These are phyloP conservation scores for Podosphaera fusca DNA, from an alignment of 2,329 filamentous ascomycete genomes.

Conservation along the genomic window DNA sequence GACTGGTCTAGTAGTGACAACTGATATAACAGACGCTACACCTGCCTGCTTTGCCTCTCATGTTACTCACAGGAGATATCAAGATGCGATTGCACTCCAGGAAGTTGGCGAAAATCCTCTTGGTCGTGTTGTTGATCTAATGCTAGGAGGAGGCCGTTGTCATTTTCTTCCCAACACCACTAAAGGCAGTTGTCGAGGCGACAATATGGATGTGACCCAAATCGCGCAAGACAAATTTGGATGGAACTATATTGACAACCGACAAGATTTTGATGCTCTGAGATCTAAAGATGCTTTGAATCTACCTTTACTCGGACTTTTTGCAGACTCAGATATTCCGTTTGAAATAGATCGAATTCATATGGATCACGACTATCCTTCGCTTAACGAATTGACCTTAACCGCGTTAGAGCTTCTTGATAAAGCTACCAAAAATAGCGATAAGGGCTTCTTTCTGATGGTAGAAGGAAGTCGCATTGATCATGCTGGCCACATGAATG, in stretches of 20 bases:
- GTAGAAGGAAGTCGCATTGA: conserved; percentile 93
- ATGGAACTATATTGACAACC: conserved; percentile 55
- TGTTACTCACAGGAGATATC: conserved; percentile 54
- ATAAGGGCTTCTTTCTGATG: conserved; percentile 96
- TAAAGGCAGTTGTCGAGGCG: conserved; percentile 56
- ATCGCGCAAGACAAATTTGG: conserved; percentile 52
- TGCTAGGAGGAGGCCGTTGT: conserved; percentile 81
- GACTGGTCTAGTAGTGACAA: conserved; percentile 88
- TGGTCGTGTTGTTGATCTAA: conserved; percentile 70
- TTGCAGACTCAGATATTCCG: conserved; percentile 63
- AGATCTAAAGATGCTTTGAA: conserved; percentile 40
- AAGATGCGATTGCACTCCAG: conserved; percentile 80
- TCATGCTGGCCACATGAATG: conserved; percentile 73
- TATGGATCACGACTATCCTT: conserved; percentile 61
- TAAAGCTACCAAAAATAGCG: conserved; percentile 57
- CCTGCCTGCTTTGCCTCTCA: conserved; percentile 88
- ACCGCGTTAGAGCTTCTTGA: conserved; percentile 62
- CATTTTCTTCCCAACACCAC: conserved; percentile 75
- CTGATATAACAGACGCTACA: conserved; percentile 83
- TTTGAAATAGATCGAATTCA: conserved; percentile 79
- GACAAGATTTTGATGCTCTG: conserved; percentile 53
- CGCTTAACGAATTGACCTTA: conserved; percentile 72
- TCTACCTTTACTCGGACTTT: conserved; percentile 70
- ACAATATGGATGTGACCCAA: conserved; percentile 51
- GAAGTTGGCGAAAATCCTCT: conserved; percentile 74